Base-by-base conservation (phyloP, 495 filamentous ascomycete genomes). In the Trichoderma orchidacearum region DNA sequence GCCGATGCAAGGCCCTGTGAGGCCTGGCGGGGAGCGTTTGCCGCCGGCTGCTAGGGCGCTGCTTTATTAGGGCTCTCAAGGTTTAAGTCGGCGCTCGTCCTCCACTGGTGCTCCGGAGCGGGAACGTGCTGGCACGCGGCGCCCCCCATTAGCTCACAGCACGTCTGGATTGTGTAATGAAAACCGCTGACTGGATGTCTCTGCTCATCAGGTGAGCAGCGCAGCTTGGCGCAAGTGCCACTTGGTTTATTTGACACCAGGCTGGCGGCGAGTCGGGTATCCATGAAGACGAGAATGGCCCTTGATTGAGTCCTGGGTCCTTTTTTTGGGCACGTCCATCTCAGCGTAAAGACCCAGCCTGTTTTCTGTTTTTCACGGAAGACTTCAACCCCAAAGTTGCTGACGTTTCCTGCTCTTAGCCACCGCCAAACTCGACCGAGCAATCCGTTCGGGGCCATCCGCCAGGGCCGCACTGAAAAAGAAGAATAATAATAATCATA, bases 131-230 rank as follows among this genome's bases (percentile, higher is more conserved):
- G 41, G 41, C 41, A 48, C 41, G 18, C 41, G 41, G 41, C 41
- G 41, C 41, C 21, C 41, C 18, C 41, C 28, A 53, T 53, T 53
- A 30, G 51, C 51, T 53, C 51, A 53, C 28, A 18, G 51, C 28
- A 23, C 21, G 35, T 31, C 48, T 17, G 54, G 58, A 71, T 71
- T 70, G 63, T 48, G 67, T 71, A 71, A 71, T 69, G 53, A 56
- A 71, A 71, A 69, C 61, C 57, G 60, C 59, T 61, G 60, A 62
- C 61, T 64, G 60, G 61, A 61, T 64, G 64, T 61, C 61, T 64
- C 8, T 27, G 62, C 60, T 62, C 61, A 66, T 71, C 69, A 71
- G 65, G 61, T 71, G 69, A 66, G 36, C 55, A 60, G 52, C 51
- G 30, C 41, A 25, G 41, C 32, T 35, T 11, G 21, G 41, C 12